Evolutionary conservation across 441 rosid species (phyloP).

Genomic region (Adansonia grandidieri): DNA sequence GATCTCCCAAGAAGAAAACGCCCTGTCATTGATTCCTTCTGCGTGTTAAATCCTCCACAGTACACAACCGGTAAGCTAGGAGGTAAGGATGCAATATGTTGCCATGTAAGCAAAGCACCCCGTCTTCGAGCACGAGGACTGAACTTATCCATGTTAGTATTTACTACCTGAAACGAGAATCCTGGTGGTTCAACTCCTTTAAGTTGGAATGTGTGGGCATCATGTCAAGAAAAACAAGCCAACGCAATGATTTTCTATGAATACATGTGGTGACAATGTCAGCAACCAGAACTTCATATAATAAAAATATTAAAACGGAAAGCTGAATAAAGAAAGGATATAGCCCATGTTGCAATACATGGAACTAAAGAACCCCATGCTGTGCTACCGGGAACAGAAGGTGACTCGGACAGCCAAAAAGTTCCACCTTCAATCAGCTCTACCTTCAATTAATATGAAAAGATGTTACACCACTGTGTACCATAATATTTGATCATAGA

Average conservation of each 20-base stretch:
- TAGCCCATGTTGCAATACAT: constrained; percentile 94
- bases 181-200: constrained; percentile 92
- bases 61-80: constrained; percentile 93
- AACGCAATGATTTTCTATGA: not conserved
- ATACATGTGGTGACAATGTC: not conserved
- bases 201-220: constrained; percentile 90
- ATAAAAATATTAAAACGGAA: not conserved
- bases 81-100: constrained; percentile 95
- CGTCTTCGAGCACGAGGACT: constrained; percentile 97
- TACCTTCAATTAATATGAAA: constrained; percentile 65
- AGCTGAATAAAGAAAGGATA: constrained; percentile 63
- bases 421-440: constrained; percentile 97
- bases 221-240: constrained; percentile 70
- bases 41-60: constrained; percentile 96
- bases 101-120: constrained; percentile 99
- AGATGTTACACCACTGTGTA: not conserved
- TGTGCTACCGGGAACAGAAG: constrained; percentile 95
- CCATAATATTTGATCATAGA: not conserved
- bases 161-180: constrained; percentile 92
- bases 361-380: constrained; percentile 94
- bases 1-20: constrained; percentile 96
- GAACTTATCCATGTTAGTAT: constrained; percentile 86
- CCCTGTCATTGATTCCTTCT: constrained; percentile 94
- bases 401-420: constrained; percentile 97
- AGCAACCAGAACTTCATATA: not conserved